Evolutionary conservation across 495 filamentous ascomycete species (phyloP).

Genomic region (Penicillium egyptiacum): DNA sequence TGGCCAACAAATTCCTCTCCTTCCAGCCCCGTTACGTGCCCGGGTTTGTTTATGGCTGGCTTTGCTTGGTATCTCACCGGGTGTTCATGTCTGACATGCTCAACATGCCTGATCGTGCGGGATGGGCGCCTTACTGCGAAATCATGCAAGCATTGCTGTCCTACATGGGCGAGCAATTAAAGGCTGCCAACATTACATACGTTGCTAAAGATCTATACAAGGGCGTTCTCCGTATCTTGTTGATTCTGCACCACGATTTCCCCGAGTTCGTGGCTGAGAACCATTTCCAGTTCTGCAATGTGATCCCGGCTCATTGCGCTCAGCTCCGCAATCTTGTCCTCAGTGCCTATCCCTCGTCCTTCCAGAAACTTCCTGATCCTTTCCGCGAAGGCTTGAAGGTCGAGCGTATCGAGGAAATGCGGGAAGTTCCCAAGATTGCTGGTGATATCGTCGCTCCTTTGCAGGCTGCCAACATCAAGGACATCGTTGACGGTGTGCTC

Average conservation of each 20-base stretch:
- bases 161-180: slow-evolving; percentile 78
- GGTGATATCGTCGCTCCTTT: slow-evolving; percentile 62
- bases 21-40: slow-evolving; percentile 76
- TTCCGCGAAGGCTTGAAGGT: slow-evolving; percentile 77
- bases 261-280: slow-evolving; percentile 89
- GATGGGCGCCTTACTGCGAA: slow-evolving; percentile 73
- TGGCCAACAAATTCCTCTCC: slow-evolving; percentile 72
- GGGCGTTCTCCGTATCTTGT: slow-evolving; percentile 74
- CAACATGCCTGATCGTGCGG: slow-evolving; percentile 62
- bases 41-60: slow-evolving; percentile 82
- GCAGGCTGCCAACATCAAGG: slow-evolving; percentile 61
- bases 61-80: slow-evolving; percentile 77
- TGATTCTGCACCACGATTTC: slow-evolving; percentile 90
- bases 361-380: slow-evolving; percentile 77
- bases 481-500: slow-evolving; percentile 65
- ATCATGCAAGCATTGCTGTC: slow-evolving; percentile 72
- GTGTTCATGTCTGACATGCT: slow-evolving; percentile 82
- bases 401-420: slow-evolving; percentile 76
- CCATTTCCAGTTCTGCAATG: slow-evolving; percentile 79
- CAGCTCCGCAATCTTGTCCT: slow-evolving; percentile 90
- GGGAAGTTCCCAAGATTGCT: slow-evolving; percentile 59
- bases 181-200: slow-evolving; percentile 64
- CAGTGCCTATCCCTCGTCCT: slow-evolving; percentile 74
- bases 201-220: slow-evolving; percentile 81
- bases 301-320: slow-evolving; percentile 78